These are phyloP conservation scores for Moricandia arvensis DNA, from an alignment of 345 rosid species.

Conservation along the genomic window DNA sequence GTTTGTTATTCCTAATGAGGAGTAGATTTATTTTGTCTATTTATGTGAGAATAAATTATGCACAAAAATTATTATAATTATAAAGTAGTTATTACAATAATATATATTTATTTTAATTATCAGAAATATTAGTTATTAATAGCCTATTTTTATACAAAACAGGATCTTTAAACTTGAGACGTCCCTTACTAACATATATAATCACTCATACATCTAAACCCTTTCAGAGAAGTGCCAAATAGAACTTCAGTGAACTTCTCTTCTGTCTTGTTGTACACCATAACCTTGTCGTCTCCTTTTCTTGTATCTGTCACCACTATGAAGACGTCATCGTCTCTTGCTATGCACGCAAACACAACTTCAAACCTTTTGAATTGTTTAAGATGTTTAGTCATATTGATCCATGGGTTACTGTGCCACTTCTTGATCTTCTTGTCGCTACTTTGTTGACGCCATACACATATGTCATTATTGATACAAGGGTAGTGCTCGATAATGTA, in stretches of 20 bases:
- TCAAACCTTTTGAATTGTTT: not conserved
- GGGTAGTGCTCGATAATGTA: constrained; percentile 10
- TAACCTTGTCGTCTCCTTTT: not conserved
- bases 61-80: not conserved
- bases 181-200: not conserved
- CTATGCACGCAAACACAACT: not conserved
- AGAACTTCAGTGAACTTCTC: constrained; percentile 2
- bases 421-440: not conserved
- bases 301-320: not conserved
- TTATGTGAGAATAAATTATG: not conserved
- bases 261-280: not conserved
- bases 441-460: not conserved
- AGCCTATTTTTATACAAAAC: not conserved
- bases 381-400: not conserved
- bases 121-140: not conserved
- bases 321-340: not conserved
- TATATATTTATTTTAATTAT: no score
- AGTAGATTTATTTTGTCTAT: not conserved
- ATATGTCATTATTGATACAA: not conserved
- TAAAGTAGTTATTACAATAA: no score
- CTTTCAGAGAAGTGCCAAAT: constrained; percentile 3
- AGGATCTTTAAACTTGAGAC: not conserved
- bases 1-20: not conserved
- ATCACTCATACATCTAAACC: constrained; percentile 10
- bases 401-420: not conserved